Conservation (phyloP, 345 rosid species). For the Cardamine chenopodiifolia region DNA sequence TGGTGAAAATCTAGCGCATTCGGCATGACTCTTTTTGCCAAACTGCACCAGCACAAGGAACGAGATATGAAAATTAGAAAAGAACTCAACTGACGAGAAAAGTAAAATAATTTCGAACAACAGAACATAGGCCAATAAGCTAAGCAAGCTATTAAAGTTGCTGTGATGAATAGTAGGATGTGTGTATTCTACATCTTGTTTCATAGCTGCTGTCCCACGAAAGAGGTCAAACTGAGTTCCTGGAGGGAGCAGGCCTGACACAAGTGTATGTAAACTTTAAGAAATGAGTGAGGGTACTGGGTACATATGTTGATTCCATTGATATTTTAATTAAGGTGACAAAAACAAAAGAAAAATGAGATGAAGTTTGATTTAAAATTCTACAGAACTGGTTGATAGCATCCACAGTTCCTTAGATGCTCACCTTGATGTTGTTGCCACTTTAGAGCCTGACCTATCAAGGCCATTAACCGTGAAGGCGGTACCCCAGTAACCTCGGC, state of each 20-base stretch:
- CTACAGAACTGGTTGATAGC: slow-evolving; percentile 2
- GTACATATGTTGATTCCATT: slow-evolving; percentile 8
- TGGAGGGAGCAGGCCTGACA: slow-evolving; percentile 88
- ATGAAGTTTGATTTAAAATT: not conserved
- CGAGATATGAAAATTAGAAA: slow-evolving; percentile 20
- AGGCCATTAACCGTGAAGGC: slow-evolving; percentile 96
- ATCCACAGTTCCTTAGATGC: slow-evolving; percentile 29
- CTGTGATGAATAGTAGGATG: slow-evolving; percentile 58
- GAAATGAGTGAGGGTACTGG: not conserved
- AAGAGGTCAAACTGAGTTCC: slow-evolving; percentile 98
- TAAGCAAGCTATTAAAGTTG: slow-evolving; percentile 13
- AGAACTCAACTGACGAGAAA: slow-evolving; percentile 11
- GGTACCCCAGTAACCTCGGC: slow-evolving; percentile 95
- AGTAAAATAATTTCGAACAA: slow-evolving; percentile 2
- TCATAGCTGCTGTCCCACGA: slow-evolving; percentile 98
- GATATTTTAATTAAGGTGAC: not conserved
- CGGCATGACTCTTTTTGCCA: slow-evolving; percentile 96
- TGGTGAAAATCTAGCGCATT: slow-evolving; percentile 90
- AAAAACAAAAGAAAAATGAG: not conserved
- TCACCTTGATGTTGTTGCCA: slow-evolving; percentile 99
- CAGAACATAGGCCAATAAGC: slow-evolving; percentile 1
- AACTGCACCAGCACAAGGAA: slow-evolving; percentile 57
- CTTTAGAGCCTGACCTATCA: slow-evolving; percentile 93
- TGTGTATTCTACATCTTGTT: slow-evolving; percentile 93
- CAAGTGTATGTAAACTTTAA: not conserved